Conservation (phyloP, 2,329 filamentous ascomycete genomes). For the Pseudodiploospora longispora region DNA sequence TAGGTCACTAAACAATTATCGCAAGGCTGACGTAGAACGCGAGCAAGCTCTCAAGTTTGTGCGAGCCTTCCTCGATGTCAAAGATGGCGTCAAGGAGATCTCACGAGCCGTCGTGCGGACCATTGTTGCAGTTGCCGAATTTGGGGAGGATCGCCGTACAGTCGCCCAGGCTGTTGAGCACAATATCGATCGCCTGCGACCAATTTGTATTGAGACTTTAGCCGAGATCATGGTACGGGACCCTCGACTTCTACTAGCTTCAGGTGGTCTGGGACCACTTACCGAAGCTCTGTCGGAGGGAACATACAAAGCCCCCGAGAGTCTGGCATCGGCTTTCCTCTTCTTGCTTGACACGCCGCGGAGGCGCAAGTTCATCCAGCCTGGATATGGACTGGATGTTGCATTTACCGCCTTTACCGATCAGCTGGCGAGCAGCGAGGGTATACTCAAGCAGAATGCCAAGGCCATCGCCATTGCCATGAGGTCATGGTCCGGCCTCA, state of each 20-base stretch:
- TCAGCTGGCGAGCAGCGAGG: conserved; percentile 53
- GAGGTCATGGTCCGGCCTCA: conserved; percentile 88
- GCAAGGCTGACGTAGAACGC: conserved; percentile 92
- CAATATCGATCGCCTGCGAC: conserved; percentile 72
- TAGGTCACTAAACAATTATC: conserved; percentile 84
- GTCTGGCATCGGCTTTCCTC: conserved; percentile 76
- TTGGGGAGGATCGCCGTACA: conserved; percentile 76
- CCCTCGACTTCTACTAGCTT: conserved; percentile 69
- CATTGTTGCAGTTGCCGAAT: conserved; percentile 83
- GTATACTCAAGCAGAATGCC: conserved; percentile 71
- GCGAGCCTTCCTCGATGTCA: conserved; percentile 88
- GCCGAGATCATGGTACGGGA: conserved; percentile 87
- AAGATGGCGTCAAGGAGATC: conserved; percentile 81
- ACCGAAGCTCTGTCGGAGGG: conserved; percentile 89
- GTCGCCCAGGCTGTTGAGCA: conserved; percentile 62
- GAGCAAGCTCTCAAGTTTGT: conserved; percentile 97
- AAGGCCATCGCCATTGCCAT: conserved; percentile 87
- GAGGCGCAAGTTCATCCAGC: conserved; percentile 71
- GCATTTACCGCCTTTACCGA: conserved; percentile 92
- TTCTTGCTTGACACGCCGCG: conserved; percentile 82
- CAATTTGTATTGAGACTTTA: conserved; percentile 87
- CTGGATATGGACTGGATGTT: conserved; percentile 82
- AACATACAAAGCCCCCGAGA: conserved; percentile 86
- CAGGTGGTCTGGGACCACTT: conserved; percentile 78
- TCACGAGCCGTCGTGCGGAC: conserved; percentile 82